Conservation (phyloP, 75 land plant genomes). For the Gnetum montanum region DNA sequence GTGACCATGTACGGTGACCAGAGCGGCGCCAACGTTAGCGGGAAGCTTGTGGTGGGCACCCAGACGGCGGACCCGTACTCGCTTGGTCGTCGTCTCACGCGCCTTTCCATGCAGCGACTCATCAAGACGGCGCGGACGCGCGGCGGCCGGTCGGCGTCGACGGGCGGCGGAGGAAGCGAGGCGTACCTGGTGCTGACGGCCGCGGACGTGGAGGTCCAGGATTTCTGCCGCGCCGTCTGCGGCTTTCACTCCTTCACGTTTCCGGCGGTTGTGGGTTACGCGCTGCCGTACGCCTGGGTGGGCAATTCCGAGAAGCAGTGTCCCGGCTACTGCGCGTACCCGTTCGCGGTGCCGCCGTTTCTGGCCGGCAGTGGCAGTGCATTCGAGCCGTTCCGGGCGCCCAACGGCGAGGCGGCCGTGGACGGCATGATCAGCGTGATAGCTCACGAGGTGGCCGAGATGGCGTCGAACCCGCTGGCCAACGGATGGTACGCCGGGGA, state of each 20-base stretch:
- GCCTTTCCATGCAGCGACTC: constrained; percentile 50
- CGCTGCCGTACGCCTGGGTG: constrained; percentile 82
- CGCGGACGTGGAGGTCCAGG: constrained; percentile 60
- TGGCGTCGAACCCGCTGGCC: constrained; percentile 61
- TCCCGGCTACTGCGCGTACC: constrained; percentile 71
- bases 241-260: constrained; percentile 91
- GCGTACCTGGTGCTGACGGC: constrained; percentile 61
- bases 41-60: constrained; percentile 28
- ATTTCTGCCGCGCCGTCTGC: constrained; percentile 76
- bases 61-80: constrained; percentile 32
- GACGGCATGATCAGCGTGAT: constrained; percentile 93
- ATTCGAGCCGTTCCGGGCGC: constrained; percentile 34
- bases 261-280: constrained; percentile 64
- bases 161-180: constrained; percentile 55
- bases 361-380: constrained; percentile 31
- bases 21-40: background rate
- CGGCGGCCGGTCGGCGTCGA: constrained; percentile 7
- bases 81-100: constrained; percentile 44
- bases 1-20: background rate
- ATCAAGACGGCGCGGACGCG: constrained; percentile 26
- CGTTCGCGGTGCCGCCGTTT: constrained; percentile 72
- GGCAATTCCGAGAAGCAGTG: constrained; percentile 73
- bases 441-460: constrained; percentile 79
- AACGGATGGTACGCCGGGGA: constrained; percentile 90
- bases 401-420: constrained; percentile 59